A percentile compares a stretch with the other conserved stretches of the same genome.
Conservation (phyloP, 179 eudicot genomes). For the Vitellaria paradoxa region DNA sequence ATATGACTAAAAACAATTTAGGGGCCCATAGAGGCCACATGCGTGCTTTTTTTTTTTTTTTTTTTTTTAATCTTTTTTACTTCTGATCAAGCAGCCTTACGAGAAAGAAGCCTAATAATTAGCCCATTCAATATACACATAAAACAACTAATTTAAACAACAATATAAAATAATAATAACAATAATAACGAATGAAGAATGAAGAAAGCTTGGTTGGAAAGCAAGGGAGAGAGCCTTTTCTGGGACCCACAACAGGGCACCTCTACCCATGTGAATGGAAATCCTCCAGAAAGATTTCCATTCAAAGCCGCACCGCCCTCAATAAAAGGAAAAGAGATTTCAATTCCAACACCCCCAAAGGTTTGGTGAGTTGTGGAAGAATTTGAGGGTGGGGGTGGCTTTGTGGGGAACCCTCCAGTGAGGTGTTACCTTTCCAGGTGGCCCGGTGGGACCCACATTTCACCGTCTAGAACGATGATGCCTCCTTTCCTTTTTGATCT, state of each 20-base stretch:
- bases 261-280: conserved; percentile 36
- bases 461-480: conserved; percentile 4
- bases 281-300: conserved; percentile 17
- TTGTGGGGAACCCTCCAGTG: conserved; percentile 6
- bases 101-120: conserved; percentile 17
- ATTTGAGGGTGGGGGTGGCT: conserved; percentile 9
- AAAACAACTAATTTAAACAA: not conserved
- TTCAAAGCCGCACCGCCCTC: conserved; percentile 31
- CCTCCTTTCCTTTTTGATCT: conserved; percentile 9
- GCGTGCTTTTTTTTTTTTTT: not conserved
- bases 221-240: conserved; percentile 24
- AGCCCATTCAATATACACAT: conserved; percentile 3
- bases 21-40: conserved; percentile 8
- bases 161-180: not conserved
- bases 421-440: conserved; percentile 27
- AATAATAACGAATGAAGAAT: not conserved
- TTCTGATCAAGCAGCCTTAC: conserved; percentile 16
- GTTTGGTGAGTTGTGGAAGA: conserved; percentile 28
- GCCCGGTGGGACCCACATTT: not conserved
- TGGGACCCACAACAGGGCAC: conserved; percentile 24
- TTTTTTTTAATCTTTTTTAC: not conserved
- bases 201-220: conserved; percentile 43
- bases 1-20: too few relatives aligned
- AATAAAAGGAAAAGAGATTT: conserved; percentile 13
- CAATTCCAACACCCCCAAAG: conserved; percentile 14